Evolutionary conservation across 2,329 filamentous ascomycete species (phyloP).

Genomic region (Cordyceps cateniannulata): DNA sequence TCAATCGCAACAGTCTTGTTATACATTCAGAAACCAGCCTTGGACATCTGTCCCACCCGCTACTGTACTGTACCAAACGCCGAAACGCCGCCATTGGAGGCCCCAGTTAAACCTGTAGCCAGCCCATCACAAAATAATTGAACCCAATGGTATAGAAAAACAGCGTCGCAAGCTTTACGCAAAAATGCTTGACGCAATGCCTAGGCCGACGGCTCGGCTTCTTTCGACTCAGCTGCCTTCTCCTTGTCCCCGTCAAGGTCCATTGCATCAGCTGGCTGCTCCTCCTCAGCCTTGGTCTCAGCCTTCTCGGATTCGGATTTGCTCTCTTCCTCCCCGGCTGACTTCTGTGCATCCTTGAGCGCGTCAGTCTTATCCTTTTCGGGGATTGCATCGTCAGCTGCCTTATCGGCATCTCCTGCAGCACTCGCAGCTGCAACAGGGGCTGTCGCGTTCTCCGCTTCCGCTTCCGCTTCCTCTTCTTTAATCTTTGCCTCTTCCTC

Average conservation of each 20-base stretch:
- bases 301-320: constrained; percentile 10
- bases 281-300: constrained; percentile 16
- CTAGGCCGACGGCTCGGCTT: neutral
- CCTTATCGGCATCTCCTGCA: constrained; percentile 18
- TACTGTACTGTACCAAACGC: neutral
- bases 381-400: constrained; percentile 10
- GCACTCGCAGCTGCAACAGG: constrained; percentile 8
- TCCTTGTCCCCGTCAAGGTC: constrained; percentile 27
- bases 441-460: constrained; percentile 23
- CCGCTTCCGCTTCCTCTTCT: constrained; percentile 32
- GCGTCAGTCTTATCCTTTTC: neutral
- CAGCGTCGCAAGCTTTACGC: neutral
- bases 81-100: constrained; percentile 6
- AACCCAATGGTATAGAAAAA: constrained; percentile 1
- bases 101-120: neutral
- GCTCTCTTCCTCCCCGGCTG: constrained; percentile 14
- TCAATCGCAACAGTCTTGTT: neutral
- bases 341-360: constrained; percentile 3
- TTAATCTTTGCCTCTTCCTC: constrained; percentile 31
- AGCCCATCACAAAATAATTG: neutral
- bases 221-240: constrained; percentile 17
- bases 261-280: constrained; percentile 24
- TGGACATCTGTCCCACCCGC: neutral
- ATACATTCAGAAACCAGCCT: neutral
- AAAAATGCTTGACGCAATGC: neutral